Evolutionary conservation across 768 basidiomycete species (phyloP), one percentile per base, ranked within the genome.

Genomic region (Xerocomellus amylosporus): DNA sequence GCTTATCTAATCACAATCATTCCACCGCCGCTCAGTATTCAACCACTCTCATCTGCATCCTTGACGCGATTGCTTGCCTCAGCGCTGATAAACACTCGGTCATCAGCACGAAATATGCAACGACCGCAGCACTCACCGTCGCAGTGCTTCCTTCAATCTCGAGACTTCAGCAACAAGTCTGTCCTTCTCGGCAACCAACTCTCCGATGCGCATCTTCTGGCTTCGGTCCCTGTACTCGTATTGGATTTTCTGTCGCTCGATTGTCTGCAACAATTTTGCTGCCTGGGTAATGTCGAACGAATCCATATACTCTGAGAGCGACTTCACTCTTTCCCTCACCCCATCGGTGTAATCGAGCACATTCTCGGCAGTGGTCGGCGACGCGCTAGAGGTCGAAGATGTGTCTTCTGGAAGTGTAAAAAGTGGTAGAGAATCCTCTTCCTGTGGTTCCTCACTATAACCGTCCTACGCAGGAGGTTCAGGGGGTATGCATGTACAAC

Each of bases 281-380:
- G 67, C 64, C 30, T 62, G 51, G 8, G 31, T 22, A 28, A 67
- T 39, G 36, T 69, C 59, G 48, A 69, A 69, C 28, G 66, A 67
- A n/a, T 59, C 53, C 67, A 69, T 59, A 34, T 67, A 67, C 44
- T 64, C 64, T 2, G 52, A 54, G 28, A 67, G 58, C 4, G 52
- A 59, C 46, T 64, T 69, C 44, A 69, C 56, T 39, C 64, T 58
- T 8, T 12, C 51, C 46, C 53, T 67, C 43, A 64, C 20, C 15
- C 67, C 66, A 8, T 56, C 54, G 2, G 53, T 48, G n/a, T 59
- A 67, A 45, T 67, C 66, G 5, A 69, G 51, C 36, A 69, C 56
- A 33, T 66, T 67, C 30, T 69, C 66, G 3, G 64, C 66, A 17
- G 12, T 57, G 0, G 66, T 69, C 9, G 66, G 67, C 14, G 66